Evolutionary conservation across 2,329 filamentous ascomycete species (phyloP), one percentile per base, ranked within the genome.

Genomic region (Aplosporella prunicola): DNA sequence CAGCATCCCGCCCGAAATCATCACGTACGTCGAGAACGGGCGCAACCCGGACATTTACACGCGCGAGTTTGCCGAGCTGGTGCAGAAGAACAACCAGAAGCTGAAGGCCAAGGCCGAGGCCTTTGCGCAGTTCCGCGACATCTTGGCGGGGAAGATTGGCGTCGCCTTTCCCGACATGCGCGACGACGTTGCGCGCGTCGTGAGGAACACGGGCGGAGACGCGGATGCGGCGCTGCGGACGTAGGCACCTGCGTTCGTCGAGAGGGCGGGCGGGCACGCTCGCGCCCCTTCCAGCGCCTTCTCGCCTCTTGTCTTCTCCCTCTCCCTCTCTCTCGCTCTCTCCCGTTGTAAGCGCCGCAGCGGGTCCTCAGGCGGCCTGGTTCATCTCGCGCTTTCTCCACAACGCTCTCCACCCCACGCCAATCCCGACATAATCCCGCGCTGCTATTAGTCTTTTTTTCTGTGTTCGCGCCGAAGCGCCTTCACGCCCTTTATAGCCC

Each of bases 11-110:
- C 67, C 72, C 4, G 75, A 79, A 46, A 72, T 80, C 20, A 71
- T 77, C 45, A 65, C 68, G 39, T 80, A 79, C 51, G 73, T 80
- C 22, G 74, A 79, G 47, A 63, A 68, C 14, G 69, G 72, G 13
- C 71, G 76, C 15, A 80, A 80, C 49, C 76, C 76, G 6, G 76
- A 80, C 48, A 78, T 80, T 46, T 80, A 78, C 56, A 79, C 74
- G 7, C 67, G 76, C 30, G 74, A 80, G 47, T 78, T 79, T 45
- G 72, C 80, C 29, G 76, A 80, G 56, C 61, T 73, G 18, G 72
- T 76, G 7, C 75, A 78, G 59, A 65, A 69, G 43, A 68, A 70
- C 32, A 80, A 80, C 45, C 74, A 78, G 50, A 69, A 74, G 54
- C 56, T 78, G 35, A 76, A 74, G 47, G 76, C 76, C 20, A 74